These are phyloP conservation scores for Ophiostoma pallidulum DNA, from an alignment of 2,329 filamentous ascomycete species.

Conservation along the genomic window DNA sequence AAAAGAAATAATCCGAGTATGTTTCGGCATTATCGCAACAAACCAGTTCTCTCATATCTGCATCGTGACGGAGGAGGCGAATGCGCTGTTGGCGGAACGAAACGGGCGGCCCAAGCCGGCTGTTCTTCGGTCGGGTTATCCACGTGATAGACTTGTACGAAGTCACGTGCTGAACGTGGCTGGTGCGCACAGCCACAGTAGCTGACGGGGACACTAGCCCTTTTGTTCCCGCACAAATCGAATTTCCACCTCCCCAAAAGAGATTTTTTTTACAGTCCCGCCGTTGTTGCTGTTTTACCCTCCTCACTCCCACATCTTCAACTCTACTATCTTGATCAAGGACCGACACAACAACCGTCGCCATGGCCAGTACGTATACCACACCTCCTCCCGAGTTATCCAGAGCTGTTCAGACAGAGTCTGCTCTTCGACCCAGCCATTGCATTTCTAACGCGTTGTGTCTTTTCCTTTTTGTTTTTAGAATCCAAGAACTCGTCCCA, in stretches of 20 bases:
- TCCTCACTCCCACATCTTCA: slow-evolving; percentile 7
- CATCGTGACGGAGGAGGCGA: too few relatives aligned
- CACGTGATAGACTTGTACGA: too few relatives aligned
- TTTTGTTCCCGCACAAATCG: slow-evolving; percentile 19
- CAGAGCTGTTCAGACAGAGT: too few relatives aligned
- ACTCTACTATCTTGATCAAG: slow-evolving; percentile 15
- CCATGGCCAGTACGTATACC: slow-evolving; percentile 59
- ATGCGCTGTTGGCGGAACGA: too few relatives aligned
- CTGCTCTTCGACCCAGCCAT: too few relatives aligned
- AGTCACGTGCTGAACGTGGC: slow-evolving; percentile 6
- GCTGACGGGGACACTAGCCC: slow-evolving; percentile 12
- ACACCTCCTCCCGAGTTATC: too few relatives aligned
- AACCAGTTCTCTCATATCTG: too few relatives aligned
- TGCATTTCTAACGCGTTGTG: neutral
- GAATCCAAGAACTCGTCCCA: slow-evolving; percentile 99
- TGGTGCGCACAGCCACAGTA: slow-evolving; percentile 10
- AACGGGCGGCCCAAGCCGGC: too few relatives aligned
- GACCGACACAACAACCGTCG: slow-evolving; percentile 35
- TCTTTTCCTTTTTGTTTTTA: slow-evolving; percentile 29
- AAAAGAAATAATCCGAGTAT: too few relatives aligned
- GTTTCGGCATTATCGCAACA: neutral
- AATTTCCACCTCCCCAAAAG: slow-evolving; percentile 18
- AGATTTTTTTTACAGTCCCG: slow-evolving; percentile 15
- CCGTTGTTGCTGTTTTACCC: slow-evolving; percentile 3
- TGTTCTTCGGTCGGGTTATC: too few relatives aligned